Evolutionary conservation across 1,284 basidiomycete genomes (phyloP), one percentile per base, ranked within the genome.

Genomic region (Puccinia triticina): DNA sequence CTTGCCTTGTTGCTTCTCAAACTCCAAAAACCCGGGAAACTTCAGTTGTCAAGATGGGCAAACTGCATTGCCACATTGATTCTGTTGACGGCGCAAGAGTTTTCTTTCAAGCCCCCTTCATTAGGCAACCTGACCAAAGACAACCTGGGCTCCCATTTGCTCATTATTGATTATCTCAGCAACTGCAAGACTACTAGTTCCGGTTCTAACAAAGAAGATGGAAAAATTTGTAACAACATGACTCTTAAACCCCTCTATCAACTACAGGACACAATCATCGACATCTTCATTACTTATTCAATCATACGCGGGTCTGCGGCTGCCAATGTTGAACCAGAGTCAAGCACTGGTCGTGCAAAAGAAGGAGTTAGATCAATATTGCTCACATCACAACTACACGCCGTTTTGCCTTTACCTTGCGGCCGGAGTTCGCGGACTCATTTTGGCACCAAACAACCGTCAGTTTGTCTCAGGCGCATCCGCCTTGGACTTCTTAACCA

Each of bases 341-440:
- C 64, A 67, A 67, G 64, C 29, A 37, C n/a, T 67, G 16, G 64
- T 67, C 37, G 14, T 37, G 21, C 64, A 67, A 43, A 67, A 67
- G 23, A 67, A 67, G 64, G 32, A 67, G 23, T 23, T 67, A 2
- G 32, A 67, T 14, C 11, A 67, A 67, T 16, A 67, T 37, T n/a
- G 64, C 16, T 34, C 64, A 16, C 64, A 16, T 16, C 64, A 67
- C 40, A 57, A 57, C 21, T 57, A 57, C 21, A 57, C 55, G 7
- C 55, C 55, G 26, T 29, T 23, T 7, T 29, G 64, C 40, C 29
- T 67, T 23, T 34, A 40, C 64, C n/a, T 67, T 37, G 26, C 18
- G 34, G 55, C 55, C 21, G 55, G 55, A 5, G 26, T 57, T 43
- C 40, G 16, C 21, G 55, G 55, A 4, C 55, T 57, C 16, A 57